Conservation (phyloP, 805 yeast genomes). For the Kluyveromyces aestuarii region DNA sequence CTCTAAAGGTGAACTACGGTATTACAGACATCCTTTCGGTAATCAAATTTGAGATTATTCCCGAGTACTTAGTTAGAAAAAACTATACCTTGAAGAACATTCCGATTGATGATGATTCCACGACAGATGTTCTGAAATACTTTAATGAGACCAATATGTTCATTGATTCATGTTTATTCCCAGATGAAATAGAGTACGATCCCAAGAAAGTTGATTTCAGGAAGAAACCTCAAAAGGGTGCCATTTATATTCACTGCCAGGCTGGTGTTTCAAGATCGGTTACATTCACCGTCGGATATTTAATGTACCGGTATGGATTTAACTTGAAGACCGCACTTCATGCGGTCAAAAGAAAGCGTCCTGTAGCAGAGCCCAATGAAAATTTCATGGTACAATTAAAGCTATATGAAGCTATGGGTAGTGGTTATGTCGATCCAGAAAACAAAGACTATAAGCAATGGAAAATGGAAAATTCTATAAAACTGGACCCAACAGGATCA, state of each 20-base stretch:
- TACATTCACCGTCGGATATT: conserved; percentile 76
- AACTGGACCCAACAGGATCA: conserved; percentile 35
- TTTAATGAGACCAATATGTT: conserved; percentile 56
- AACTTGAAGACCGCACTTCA: conserved; percentile 53
- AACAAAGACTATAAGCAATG: conserved; percentile 36
- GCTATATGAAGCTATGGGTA: conserved; percentile 43
- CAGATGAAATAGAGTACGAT: conserved; percentile 28
- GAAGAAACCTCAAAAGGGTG: conserved; percentile 33
- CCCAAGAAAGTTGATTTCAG: conserved; percentile 24
- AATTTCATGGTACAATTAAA: conserved; percentile 66
- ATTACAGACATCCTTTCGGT: conserved; percentile 70
- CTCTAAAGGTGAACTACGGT: conserved; percentile 41
- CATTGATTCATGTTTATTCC: conserved; percentile 55
- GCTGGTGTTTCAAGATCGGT: conserved; percentile 93
- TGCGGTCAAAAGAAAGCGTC: conserved; percentile 61
- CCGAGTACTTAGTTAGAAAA: conserved; percentile 33
- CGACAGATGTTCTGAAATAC: conserved; percentile 53
- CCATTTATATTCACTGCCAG: conserved; percentile 64
- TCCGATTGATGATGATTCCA: conserved; percentile 63
- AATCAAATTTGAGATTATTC: conserved; percentile 54
- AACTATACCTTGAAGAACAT: conserved; percentile 50
- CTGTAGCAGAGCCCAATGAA: conserved; percentile 58
- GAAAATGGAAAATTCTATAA: conserved; percentile 30
- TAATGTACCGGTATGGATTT: conserved; percentile 69
- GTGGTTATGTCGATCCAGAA: conserved; percentile 23